Evolutionary conservation across 2,329 filamentous ascomycete genomes (phyloP), one percentile per base, ranked within the genome.

Genomic region (Coniochaeta sp.): DNA sequence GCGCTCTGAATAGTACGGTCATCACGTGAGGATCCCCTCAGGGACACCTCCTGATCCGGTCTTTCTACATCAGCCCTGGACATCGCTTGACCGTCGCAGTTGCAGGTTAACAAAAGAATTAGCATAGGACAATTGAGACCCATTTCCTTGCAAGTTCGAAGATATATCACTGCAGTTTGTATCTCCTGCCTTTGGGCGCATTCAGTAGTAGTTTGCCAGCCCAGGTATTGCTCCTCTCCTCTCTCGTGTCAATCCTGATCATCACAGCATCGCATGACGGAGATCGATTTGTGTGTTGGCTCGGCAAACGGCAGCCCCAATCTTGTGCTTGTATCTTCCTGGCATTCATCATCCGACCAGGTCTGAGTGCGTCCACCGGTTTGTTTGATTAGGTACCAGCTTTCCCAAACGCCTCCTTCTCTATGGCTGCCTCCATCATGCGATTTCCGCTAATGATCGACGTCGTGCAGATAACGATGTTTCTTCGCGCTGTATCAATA

Each of bases 401-500:
- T 31, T 74, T 81, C 47, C 79, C 80, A 72, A 87, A 89, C 28
- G 81, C 83, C 55, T 78, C 81, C 70, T 81, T 89, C 78, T 95
- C 91, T 67, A 93, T 88, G 60, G 89, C 91, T 55, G 88, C 86
- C 57, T 91, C 89, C 82, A 99, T 93, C 77, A 97, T 90, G 69
- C 83, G 86, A 73, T 93, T 90, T 31, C 96, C 95, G 76, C 86
- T 96, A 62, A 98, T 86, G 47, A 99, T 88, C 59, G 90, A 90
- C 17, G 95, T 99, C 57, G 95, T 93, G 72, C 91, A 96, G 69
- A 99, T 93, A 57, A 99, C 81, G 67, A 99, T 89, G 69, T 90
- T 90, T 72, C 90, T 87, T 66, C 88, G 87, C 58, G 82, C 88
- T 88, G 69, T 58, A 63, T 62, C 38, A 65, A 34, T 40, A 24